Percentiles rank a stretch among this genome's conserved stretches.
Evolutionary conservation across 805 yeast species (phyloP).

Genomic region (Candida glaebosa): DNA sequence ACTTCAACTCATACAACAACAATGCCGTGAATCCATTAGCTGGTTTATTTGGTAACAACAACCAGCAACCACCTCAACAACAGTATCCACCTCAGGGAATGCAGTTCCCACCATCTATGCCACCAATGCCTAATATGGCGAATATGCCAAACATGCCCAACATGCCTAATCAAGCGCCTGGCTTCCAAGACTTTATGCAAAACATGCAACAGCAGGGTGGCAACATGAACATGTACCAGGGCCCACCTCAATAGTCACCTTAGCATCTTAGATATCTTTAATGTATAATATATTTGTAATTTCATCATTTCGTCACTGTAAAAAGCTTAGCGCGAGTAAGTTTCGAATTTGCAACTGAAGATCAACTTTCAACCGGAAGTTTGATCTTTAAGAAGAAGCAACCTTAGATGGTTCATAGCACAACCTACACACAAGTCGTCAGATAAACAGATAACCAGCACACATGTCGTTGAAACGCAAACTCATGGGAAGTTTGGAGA

Average conservation of each 20-base stretch:
- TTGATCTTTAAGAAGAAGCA: too few species aligned
- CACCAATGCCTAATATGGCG: slow-evolving; percentile 6
- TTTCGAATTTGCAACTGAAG: too few species aligned
- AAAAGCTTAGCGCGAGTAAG: too few species aligned
- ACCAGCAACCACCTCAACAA: slow-evolving; percentile 14
- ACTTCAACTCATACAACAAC: slow-evolving; percentile 30
- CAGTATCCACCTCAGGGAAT: slow-evolving; percentile 7
- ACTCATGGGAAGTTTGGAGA: neutral
- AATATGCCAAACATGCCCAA: slow-evolving; percentile 10
- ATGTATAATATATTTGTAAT: neutral
- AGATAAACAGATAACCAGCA: too few species aligned
- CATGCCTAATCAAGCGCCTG: slow-evolving; percentile 8
- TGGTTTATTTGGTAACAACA: slow-evolving; percentile 36
- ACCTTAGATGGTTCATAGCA: too few species aligned
- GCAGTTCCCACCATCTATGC: slow-evolving; percentile 7
- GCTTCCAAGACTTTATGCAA: slow-evolving; percentile 14
- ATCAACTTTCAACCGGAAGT: too few species aligned
- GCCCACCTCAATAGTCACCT: neutral
- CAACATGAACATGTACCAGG: slow-evolving; percentile 2
- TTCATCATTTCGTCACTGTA: too few species aligned
- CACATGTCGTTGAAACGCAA: neutral
- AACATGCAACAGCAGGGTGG: slow-evolving; percentile 15
- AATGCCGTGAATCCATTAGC: slow-evolving; percentile 44
- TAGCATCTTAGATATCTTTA: neutral
- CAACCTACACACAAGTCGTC: too few species aligned